Evolutionary conservation across 352 stramenopile species (phyloP).

Genomic region (Thalassiosira oceanica): DNA sequence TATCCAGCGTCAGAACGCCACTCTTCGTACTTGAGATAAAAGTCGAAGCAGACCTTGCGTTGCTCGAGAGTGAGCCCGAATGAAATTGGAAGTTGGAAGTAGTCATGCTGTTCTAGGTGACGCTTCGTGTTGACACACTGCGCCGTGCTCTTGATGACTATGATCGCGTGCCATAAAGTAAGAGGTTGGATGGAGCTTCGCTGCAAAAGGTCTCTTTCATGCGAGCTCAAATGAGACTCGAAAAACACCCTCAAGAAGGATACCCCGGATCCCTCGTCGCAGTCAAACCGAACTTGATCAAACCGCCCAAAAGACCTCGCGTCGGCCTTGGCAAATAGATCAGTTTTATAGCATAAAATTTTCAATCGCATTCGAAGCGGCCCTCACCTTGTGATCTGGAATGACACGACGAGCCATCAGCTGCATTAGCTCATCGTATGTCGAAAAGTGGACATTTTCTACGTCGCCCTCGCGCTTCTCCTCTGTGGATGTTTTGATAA

Average conservation of each 20-base stretch:
- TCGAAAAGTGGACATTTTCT: conserved; percentile 24
- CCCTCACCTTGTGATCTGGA: conserved; percentile 20
- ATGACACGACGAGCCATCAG: conserved; percentile 16
- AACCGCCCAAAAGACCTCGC: conserved; percentile 24
- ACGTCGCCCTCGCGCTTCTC: conserved; percentile 7
- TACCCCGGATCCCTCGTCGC: conserved; percentile 11
- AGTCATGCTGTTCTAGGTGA: conserved; percentile 16
- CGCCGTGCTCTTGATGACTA: conserved; percentile 21
- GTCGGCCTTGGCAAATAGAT: too few relatives aligned
- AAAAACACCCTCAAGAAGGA: conserved; percentile 23
- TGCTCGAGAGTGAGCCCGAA: conserved; percentile 14
- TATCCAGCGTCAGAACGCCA: neutral
- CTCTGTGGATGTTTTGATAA: conserved; percentile 30
- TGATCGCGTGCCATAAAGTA: conserved; percentile 30
- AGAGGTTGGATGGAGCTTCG: conserved; percentile 10
- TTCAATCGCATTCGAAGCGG: conserved; percentile 11
- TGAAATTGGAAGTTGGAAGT: conserved; percentile 6
- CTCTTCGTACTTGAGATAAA: conserved; percentile 25
- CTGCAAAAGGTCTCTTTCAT: conserved; percentile 12
- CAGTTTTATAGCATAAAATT: too few relatives aligned
- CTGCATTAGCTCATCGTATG: conserved; percentile 26
- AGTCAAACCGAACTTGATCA: conserved; percentile 19
- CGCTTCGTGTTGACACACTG: conserved; percentile 19
- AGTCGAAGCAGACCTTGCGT: conserved; percentile 10
- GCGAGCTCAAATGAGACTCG: conserved; percentile 3